phyloP scores from a whole-genome alignment of 129 eudicot genomes.

The Oenanthe sinensis region DNA sequence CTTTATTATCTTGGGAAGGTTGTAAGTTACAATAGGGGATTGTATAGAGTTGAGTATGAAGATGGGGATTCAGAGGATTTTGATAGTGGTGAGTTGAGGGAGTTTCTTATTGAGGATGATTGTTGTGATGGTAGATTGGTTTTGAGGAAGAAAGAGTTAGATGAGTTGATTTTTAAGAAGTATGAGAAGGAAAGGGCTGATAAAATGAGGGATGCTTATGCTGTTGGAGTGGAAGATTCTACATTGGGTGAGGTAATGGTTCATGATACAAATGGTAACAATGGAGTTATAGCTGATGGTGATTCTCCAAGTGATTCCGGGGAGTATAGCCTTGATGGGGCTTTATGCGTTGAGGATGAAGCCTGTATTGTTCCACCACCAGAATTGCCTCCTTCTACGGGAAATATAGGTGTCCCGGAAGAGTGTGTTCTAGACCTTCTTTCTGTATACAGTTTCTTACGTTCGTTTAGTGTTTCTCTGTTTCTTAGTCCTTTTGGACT shows the following conservation, averaged over 20 bases:
- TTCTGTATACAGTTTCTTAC: constrained; percentile 77
- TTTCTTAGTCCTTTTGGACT: constrained; percentile 83
- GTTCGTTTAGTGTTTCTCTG: constrained; percentile 73
- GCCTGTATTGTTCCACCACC: constrained; percentile 56
- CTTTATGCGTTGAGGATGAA: constrained; percentile 39
- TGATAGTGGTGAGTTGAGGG: constrained; percentile 60
- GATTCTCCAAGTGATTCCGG: constrained; percentile 49
- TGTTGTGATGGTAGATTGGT: constrained; percentile 41
- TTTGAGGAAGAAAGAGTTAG: constrained; percentile 46
- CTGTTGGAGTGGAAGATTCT: constrained; percentile 23
- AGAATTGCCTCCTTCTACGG: constrained; percentile 74
- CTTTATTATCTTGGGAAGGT: constrained; percentile 75
- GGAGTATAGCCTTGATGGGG: constrained; percentile 39
- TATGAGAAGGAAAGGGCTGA: constrained; percentile 21
- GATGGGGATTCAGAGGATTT: constrained; percentile 97
- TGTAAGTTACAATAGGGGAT: constrained; percentile 55
- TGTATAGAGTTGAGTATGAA: constrained; percentile 84
- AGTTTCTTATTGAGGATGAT: constrained; percentile 36
- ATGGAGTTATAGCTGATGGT: constrained; percentile 21
- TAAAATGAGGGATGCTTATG: constrained; percentile 8
- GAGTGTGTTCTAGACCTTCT: constrained; percentile 66
- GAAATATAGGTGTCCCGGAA: constrained; percentile 71
- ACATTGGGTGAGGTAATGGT: constrained; percentile 2
- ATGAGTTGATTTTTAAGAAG: constrained; percentile 32
- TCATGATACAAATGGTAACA: constrained; percentile 31